A percentile compares a stretch with the other conserved stretches of the same genome.
Conservation (phyloP, 2,329 filamentous ascomycete genomes). For the Ustilaginoidea virens region DNA sequence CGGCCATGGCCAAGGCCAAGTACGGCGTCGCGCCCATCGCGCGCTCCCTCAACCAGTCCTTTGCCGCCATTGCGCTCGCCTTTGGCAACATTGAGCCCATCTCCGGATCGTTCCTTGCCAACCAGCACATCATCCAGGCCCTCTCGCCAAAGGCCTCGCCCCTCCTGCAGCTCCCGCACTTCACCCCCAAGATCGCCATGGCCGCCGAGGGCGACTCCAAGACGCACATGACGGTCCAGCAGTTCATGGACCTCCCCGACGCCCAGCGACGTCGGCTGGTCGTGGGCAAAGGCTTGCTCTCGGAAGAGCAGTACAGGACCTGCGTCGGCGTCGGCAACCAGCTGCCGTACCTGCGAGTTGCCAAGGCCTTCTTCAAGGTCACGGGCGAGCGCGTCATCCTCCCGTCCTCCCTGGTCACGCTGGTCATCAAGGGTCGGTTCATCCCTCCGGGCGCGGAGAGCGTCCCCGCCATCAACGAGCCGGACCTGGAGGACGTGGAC, state of each 20-base stretch:
- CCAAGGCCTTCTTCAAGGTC: constrained; percentile 97
- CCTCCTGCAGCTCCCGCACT: constrained; percentile 79
- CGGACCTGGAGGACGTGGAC: constrained; percentile 81
- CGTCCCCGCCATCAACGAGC: constrained; percentile 57
- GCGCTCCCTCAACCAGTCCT: constrained; percentile 70
- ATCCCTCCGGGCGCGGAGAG: constrained; percentile 70
- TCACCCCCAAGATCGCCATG: constrained; percentile 51
- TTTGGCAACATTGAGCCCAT: constrained; percentile 75
- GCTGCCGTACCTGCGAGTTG: constrained; percentile 68
- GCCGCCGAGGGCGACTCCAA: constrained; percentile 63
- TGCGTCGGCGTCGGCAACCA: constrained; percentile 67
- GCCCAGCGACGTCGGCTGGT: constrained; percentile 55
- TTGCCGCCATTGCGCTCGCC: constrained; percentile 72
- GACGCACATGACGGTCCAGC: constrained; percentile 62
- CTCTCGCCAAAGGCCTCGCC: constrained; percentile 71
- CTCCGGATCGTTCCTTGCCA: constrained; percentile 63
- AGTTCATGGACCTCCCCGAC: constrained; percentile 77
- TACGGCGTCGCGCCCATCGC: constrained; percentile 81
- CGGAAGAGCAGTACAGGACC: constrained; percentile 59
- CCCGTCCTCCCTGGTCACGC: constrained; percentile 78
- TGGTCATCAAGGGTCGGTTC: constrained; percentile 89
- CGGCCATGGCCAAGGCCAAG: constrained; percentile 67
- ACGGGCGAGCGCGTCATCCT: constrained; percentile 87
- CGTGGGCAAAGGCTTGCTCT: constrained; percentile 55
- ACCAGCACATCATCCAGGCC: constrained; percentile 82